Evolutionary conservation across 768 basidiomycete genomes (phyloP), one percentile per base, ranked within the genome.

Genomic region (Crepidotus variabilis): DNA sequence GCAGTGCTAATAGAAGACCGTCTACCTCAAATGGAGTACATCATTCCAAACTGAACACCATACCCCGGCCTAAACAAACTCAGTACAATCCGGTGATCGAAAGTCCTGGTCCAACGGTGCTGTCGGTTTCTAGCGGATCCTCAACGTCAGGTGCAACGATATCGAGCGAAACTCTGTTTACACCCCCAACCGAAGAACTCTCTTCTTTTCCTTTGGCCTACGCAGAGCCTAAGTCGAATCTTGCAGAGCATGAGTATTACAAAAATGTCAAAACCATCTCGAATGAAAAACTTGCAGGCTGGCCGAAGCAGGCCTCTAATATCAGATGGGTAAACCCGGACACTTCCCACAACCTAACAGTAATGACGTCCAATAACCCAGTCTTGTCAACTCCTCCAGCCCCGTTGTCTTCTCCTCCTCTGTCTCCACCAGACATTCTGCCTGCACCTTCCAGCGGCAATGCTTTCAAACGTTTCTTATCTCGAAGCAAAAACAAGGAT

Each of bases 231-330:
- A 20, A 43, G 18, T 3, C 39, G 2, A 11, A n/a, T 14, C 13
- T 48, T 47, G 23, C 35, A 39, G 35, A 28, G 50, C 34, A 10
- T 45, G 52, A 23, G n/a, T 28, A 10, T 20, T 46, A 49, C 21
- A 52, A 45, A 13, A 50, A 33, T 20, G n/a, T 47, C 23, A 39
- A 20, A 18, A 11, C 21, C 13, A 54, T 51, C 34, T 23, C 49
- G 3, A 53, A 51, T 45, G 52, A 57, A 51, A 55, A 59, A 23
- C 50, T 39, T 54, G 34, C 22, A 8, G 33, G 22, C n/a, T 60
- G 60, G 60, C 60, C 60, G 13, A 60, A 57, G 36, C 57, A 60
- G 34, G 52, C 54, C 8, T 35, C 60, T 5, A 60, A 54, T 43
- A 49, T 60, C 4, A 56, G 53, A 32, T 60, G 60, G 60, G 54